These are phyloP conservation scores for Amanita inopinata DNA, from an alignment of 768 basidiomycete genomes.

Conservation along the genomic window DNA sequence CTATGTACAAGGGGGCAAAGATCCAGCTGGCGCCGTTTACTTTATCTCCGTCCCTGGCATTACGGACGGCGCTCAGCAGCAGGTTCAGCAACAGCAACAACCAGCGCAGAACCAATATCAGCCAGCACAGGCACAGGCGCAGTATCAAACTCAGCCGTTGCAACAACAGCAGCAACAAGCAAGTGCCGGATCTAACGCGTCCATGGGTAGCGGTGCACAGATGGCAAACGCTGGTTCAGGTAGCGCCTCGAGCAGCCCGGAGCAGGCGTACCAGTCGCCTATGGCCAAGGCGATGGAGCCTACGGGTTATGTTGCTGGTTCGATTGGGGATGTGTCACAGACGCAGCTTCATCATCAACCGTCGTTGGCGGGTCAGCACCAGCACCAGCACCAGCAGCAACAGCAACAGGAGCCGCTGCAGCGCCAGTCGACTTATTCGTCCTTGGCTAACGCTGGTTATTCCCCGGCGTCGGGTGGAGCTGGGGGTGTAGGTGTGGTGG, in stretches of 20 bases:
- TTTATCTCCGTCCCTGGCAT: conserved; percentile 73
- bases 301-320: not conserved
- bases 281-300: too few species aligned
- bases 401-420: not conserved
- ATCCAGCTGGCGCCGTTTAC: conserved; percentile 69
- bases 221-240: conserved; percentile 5
- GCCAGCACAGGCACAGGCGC: conserved; percentile 7
- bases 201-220: too few species aligned
- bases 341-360: not conserved
- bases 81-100: conserved; percentile 1
- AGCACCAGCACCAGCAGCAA: not conserved
- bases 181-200: too few species aligned
- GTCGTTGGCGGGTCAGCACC: too few species aligned
- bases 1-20: conserved; percentile 71
- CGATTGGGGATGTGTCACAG: not conserved
- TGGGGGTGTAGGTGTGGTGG: conserved; percentile 9
- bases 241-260: not conserved
- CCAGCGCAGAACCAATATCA: conserved; percentile 12
- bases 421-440: not conserved
- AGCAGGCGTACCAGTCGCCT: not conserved
- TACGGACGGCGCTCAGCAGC: conserved; percentile 37
- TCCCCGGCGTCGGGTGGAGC: too few species aligned
- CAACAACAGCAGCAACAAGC: conserved; percentile 14
- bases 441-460: conserved; percentile 7
- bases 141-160: conserved; percentile 12